Percentiles rank a stretch among this genome's conserved stretches.
These are phyloP conservation scores for Rhizopogon roseolus DNA, from an alignment of 768 basidiomycete genomes.

Conservation along the genomic window DNA sequence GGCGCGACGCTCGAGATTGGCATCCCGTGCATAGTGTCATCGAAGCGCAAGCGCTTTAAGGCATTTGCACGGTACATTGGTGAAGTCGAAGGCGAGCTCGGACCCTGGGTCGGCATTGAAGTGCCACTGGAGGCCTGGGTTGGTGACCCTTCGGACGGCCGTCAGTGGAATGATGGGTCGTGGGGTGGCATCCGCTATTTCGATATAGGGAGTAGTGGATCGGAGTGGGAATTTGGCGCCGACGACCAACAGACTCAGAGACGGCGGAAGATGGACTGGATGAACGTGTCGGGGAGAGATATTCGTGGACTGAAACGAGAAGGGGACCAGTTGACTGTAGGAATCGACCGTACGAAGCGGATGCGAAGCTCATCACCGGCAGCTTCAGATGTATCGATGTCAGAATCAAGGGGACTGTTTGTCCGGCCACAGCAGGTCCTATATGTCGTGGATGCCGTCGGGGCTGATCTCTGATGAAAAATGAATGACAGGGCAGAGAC, in stretches of 20 bases:
- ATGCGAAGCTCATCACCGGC: constrained; percentile 67
- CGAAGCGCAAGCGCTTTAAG: constrained; percentile 77
- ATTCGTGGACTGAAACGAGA: constrained; percentile 44
- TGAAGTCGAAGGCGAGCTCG: constrained; percentile 74
- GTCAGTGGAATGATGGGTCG: constrained; percentile 83
- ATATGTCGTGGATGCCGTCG: constrained; percentile 83
- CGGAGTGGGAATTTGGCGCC: constrained; percentile 62
- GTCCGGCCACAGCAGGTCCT: constrained; percentile 83
- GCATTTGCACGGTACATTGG: constrained; percentile 88
- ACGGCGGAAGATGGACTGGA: constrained; percentile 35
- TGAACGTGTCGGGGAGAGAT: constrained; percentile 21
- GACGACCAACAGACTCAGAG: constrained; percentile 43
- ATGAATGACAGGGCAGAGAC: neutral
- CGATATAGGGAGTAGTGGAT: constrained; percentile 56
- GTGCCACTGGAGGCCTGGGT: constrained; percentile 63
- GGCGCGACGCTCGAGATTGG: constrained; percentile 81
- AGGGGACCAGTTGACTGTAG: constrained; percentile 46
- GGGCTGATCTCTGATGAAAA: constrained; percentile 46
- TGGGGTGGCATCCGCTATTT: constrained; percentile 84
- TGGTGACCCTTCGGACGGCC: constrained; percentile 47
- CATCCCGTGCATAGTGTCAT: constrained; percentile 86
- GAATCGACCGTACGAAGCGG: constrained; percentile 47
- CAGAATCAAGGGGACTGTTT: constrained; percentile 72
- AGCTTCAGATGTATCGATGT: constrained; percentile 47
- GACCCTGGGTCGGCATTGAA: constrained; percentile 90